Evolutionary conservation across 768 basidiomycete species (phyloP), one percentile per base, ranked within the genome.

Genomic region (Auriculariales sp.): DNA sequence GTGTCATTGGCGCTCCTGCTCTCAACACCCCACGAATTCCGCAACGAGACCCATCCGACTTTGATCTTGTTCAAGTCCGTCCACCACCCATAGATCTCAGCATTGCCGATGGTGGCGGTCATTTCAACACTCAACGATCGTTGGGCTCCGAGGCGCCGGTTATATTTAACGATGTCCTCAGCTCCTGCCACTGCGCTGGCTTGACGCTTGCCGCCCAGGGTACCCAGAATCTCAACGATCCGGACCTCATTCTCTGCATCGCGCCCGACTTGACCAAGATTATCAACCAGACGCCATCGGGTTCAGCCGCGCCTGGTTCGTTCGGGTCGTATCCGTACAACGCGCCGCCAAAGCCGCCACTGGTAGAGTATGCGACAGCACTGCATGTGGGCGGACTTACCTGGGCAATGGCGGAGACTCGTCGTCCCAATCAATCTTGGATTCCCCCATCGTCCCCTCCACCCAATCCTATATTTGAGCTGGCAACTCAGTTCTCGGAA

Each of bases 371-470:
- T 52, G 83, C 87, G 2, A 77, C 79, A 3, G 59, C 90, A 24
- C 65, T 92, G n/a, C 69, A 81, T 10, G 80, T 93, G 50, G 79
- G 82, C 12, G 91, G 91, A 1, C 69, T 79, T 54, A 87, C 87
- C 5, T 91, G 88, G 86, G 83, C 81, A 24, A 81, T 89, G 68
- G 57, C 53, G 10, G 63, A 66, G 56, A 81, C 82, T 3, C 67
- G 74, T 17, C 70, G 82, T 58, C 33, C 68, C 64, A 64, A 72
- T 9, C 61, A 62, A 30, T 53, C 63, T 1, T 57, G 62, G 6
- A 59, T 58, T 14, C 60, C 61, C 27, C 47, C 61, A 5, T 58
- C 59, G 31, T 54, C 58, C 2, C 74, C 79, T 27, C 64, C 68
- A 1, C 79, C 81, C 11, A 66, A 73, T 2, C 65, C 74, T 28